Conservation (phyloP, 225 moss, liverwort and hornwort genomes). For the Lunularia cruciata region DNA sequence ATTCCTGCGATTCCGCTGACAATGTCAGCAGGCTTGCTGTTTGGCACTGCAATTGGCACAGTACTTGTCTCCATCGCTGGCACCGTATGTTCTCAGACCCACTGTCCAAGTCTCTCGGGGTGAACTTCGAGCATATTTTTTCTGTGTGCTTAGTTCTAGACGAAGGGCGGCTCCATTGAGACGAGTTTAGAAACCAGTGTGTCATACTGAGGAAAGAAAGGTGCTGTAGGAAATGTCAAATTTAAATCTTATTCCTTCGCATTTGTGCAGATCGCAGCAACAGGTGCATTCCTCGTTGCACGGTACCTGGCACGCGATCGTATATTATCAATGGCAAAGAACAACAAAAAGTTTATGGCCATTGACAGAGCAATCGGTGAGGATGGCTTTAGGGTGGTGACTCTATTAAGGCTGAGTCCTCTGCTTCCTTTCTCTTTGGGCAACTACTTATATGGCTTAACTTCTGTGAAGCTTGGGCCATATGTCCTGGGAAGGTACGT, state of each 20-base stretch:
- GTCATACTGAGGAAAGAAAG: too few relatives aligned
- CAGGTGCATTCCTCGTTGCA: constrained; percentile 74
- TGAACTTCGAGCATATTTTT: too few relatives aligned
- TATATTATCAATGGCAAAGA: constrained; percentile 56
- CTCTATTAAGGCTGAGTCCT: constrained; percentile 86
- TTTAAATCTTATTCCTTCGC: too few relatives aligned
- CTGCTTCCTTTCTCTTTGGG: constrained; percentile 93
- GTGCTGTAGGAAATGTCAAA: too few relatives aligned
- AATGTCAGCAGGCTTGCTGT: constrained; percentile 94
- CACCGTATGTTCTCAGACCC: constrained; percentile 64
- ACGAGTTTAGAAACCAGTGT: too few relatives aligned
- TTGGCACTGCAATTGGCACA: constrained; percentile 80
- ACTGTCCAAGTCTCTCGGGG: too few relatives aligned
- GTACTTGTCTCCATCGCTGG: constrained; percentile 82
- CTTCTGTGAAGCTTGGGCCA: constrained; percentile 80
- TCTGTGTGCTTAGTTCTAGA: too few relatives aligned
- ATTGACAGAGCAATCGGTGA: constrained; percentile 95
- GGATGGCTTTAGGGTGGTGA: constrained; percentile 91
- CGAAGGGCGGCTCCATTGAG: too few relatives aligned
- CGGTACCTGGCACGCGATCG: constrained; percentile 87
- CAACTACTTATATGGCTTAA: constrained; percentile 92
- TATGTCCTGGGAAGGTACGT: constrained; percentile 89
- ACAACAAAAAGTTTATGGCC: constrained; percentile 83
- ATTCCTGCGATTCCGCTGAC: constrained; percentile 95
- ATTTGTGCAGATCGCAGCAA: constrained; percentile 71